A percentile compares a stretch with the other conserved stretches of the same genome.
phyloP scores from a whole-genome alignment of 2,329 filamentous ascomycete genomes.

The Biscogniauxia sp. region DNA sequence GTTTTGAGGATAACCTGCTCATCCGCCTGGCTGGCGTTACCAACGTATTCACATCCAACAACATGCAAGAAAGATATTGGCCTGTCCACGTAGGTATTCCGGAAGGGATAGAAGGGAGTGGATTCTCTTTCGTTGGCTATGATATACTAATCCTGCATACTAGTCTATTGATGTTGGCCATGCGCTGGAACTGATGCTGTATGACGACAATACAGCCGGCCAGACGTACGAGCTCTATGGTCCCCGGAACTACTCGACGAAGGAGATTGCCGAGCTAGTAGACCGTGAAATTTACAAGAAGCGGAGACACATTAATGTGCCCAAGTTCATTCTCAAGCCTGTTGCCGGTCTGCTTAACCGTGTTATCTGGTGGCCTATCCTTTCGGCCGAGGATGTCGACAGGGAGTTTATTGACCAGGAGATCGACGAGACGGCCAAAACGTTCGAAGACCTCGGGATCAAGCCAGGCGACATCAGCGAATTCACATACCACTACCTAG shows the following conservation, averaged over 20 bases:
- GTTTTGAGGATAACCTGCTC: conserved; percentile 89
- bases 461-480: conserved; percentile 82
- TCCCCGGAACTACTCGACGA: conserved; percentile 86
- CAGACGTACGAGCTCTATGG: conserved; percentile 95
- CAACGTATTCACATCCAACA: conserved; percentile 86
- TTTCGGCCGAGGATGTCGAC: conserved; percentile 83
- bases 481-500: conserved; percentile 91
- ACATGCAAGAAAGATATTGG: conserved; percentile 87
- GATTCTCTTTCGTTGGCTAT: background rate
- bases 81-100: conserved; percentile 74
- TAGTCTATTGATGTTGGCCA: conserved; percentile 85
- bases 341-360: conserved; percentile 73
- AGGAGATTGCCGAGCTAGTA: conserved; percentile 81
- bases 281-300: conserved; percentile 91
- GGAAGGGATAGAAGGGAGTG: background rate
- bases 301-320: conserved; percentile 86
- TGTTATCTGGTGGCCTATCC: conserved; percentile 82
- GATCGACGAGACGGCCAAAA: conserved; percentile 90
- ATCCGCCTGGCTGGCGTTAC: conserved; percentile 77
- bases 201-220: conserved; percentile 84
- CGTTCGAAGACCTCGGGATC: conserved; percentile 89
- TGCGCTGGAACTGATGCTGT: conserved; percentile 85
- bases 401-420: conserved; percentile 89
- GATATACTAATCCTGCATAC: background rate
- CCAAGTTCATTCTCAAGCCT: conserved; percentile 76